Conservation (phyloP, 164 flowering plant genomes). For the Chimonanthus praecox region DNA sequence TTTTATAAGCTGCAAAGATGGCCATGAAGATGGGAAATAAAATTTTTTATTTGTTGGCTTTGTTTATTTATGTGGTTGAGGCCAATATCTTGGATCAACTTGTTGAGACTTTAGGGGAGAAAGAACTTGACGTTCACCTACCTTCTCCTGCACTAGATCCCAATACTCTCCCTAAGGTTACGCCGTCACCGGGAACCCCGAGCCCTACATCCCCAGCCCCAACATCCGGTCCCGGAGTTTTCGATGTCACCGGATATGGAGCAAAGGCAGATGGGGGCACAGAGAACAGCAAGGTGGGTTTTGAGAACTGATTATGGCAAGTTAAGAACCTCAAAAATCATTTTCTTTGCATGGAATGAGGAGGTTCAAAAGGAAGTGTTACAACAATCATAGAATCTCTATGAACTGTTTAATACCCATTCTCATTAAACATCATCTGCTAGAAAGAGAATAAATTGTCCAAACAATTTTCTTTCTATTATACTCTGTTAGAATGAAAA, state of each 20-base stretch:
- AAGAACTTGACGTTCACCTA: background rate
- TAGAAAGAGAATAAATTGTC: too few relatives aligned
- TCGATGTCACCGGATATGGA: slow-evolving; percentile 35
- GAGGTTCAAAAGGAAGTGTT: too few relatives aligned
- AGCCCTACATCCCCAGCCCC: background rate
- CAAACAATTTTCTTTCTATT: too few relatives aligned
- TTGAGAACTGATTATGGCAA: too few relatives aligned
- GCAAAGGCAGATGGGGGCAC: slow-evolving; percentile 27
- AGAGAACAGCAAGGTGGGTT: slow-evolving; percentile 14
- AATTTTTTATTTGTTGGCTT: background rate
- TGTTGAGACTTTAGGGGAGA: background rate
- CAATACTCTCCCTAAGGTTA: too few relatives aligned
- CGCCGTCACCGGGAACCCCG: background rate
- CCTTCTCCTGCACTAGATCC: too few relatives aligned
- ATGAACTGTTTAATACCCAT: too few relatives aligned
- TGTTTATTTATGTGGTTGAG: background rate
- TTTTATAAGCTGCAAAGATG: background rate
- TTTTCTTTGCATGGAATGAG: too few relatives aligned
- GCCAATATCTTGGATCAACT: background rate
- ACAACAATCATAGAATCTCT: too few relatives aligned
- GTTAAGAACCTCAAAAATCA: too few relatives aligned
- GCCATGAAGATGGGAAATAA: background rate
- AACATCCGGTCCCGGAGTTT: slow-evolving; percentile 18
- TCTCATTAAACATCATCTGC: too few relatives aligned
- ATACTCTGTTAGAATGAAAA: too few relatives aligned